These are phyloP conservation scores for Penicillium palitans DNA, from an alignment of 2,329 filamentous ascomycete species.

Conservation along the genomic window DNA sequence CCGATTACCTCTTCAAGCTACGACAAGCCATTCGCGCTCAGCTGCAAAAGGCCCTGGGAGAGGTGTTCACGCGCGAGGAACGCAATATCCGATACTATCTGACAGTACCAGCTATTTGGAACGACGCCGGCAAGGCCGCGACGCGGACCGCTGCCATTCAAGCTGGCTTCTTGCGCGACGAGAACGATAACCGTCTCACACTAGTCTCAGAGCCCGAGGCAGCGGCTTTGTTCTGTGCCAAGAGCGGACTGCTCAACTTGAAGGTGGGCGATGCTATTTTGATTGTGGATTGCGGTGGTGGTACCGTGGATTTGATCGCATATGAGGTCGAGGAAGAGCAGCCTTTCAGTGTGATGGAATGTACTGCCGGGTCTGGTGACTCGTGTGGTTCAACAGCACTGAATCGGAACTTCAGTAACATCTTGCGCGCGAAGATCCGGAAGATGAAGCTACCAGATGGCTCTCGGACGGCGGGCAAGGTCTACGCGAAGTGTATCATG, in stretches of 20 bases:
- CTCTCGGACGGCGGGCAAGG: slow-evolving; percentile 94
- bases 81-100: slow-evolving; percentile 97
- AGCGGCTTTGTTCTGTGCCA: slow-evolving; percentile 95
- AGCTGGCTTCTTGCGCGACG: slow-evolving; percentile 92
- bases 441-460: slow-evolving; percentile 99
- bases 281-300: slow-evolving; percentile 97
- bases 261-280: slow-evolving; percentile 98
- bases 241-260: slow-evolving; percentile 90
- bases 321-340: slow-evolving; percentile 98
- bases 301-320: slow-evolving; percentile 97
- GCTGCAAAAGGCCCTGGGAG: slow-evolving; percentile 91
- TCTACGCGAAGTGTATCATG: slow-evolving; percentile 99
- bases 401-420: slow-evolving; percentile 98
- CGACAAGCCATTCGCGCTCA: slow-evolving; percentile 95
- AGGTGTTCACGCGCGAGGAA: slow-evolving; percentile 97
- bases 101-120: slow-evolving; percentile 99
- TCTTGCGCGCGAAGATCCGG: slow-evolving; percentile 92
- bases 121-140: slow-evolving; percentile 95
- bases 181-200: slow-evolving; percentile 95
- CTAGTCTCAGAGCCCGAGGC: slow-evolving; percentile 96
- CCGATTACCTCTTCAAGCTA: slow-evolving; percentile 97
- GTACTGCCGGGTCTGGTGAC: slow-evolving; percentile 94
- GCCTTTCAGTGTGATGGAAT: slow-evolving; percentile 95
- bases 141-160: slow-evolving; percentile 95
- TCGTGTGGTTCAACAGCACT: slow-evolving; percentile 97